Evolutionary conservation across 495 filamentous ascomycete genomes (phyloP).

Genomic region (Penicillium ochrochloron): DNA sequence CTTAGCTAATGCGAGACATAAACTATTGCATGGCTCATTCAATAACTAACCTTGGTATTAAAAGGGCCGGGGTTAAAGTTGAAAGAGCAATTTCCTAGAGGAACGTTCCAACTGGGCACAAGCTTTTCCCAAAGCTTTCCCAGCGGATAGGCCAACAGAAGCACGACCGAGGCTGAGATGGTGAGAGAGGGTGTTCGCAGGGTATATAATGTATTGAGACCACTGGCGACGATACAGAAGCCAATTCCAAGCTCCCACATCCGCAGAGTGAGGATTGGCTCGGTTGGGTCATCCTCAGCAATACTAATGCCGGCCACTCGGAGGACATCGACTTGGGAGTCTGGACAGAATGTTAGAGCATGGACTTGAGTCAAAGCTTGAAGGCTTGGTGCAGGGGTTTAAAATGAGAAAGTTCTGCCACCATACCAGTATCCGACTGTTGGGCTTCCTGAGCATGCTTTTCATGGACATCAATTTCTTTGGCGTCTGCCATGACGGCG

Average conservation of each 20-base stretch:
- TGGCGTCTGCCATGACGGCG: not conserved
- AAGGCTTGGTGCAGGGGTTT: not conserved
- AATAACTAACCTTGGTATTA: not conserved
- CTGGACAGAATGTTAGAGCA: not conserved
- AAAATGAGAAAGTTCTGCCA: not conserved
- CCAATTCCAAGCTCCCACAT: not conserved
- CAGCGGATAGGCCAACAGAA: conserved; percentile 67
- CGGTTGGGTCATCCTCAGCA: not conserved
- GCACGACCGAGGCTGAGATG: conserved; percentile 62
- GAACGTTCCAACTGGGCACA: not conserved
- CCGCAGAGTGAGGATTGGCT: not conserved
- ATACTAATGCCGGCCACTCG: not conserved
- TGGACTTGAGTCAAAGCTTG: not conserved
- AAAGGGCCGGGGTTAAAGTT: not conserved
- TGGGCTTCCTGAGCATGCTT: not conserved
- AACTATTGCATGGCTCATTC: not conserved
- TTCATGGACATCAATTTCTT: not conserved
- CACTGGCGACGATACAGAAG: not conserved
- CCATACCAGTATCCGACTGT: not conserved
- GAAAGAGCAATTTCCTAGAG: not conserved
- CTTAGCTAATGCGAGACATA: not conserved
- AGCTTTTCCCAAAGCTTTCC: conserved; percentile 23
- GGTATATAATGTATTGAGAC: conserved; percentile 67
- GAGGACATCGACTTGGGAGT: not conserved
- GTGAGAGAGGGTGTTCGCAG: conserved; percentile 57